Conservation (phyloP, 805 yeast genomes). For the Komagataella mondaviorum region DNA sequence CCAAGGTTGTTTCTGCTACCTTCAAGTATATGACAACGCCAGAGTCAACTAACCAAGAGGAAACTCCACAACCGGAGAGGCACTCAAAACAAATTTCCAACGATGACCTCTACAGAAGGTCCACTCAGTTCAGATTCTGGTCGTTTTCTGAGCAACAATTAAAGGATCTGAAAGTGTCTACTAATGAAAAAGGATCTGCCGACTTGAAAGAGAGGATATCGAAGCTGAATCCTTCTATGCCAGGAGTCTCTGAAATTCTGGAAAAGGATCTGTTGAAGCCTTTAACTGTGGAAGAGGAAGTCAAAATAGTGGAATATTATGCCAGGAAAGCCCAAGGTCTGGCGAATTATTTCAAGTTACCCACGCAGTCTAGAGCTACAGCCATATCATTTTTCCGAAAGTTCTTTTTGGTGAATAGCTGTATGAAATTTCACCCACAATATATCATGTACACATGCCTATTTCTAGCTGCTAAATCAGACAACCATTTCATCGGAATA, state of each 20-base stretch:
- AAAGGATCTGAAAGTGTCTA: slow-evolving; percentile 27
- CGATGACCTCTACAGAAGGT: slow-evolving; percentile 81
- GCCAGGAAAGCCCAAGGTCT: slow-evolving; percentile 59
- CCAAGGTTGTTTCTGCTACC: not conserved
- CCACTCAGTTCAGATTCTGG: slow-evolving; percentile 80
- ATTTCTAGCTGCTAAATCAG: slow-evolving; percentile 86
- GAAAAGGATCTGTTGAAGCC: slow-evolving; percentile 19
- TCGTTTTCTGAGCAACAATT: slow-evolving; percentile 57
- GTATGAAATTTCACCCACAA: slow-evolving; percentile 83
- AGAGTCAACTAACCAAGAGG: not conserved
- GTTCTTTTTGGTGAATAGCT: slow-evolving; percentile 70
- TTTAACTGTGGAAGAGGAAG: slow-evolving; percentile 60
- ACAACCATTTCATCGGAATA: slow-evolving; percentile 79
- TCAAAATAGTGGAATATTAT: slow-evolving; percentile 52
- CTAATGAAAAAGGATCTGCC: slow-evolving; percentile 41
- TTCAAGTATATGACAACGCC: not conserved
- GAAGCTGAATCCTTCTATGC: slow-evolving; percentile 6
- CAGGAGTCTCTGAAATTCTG: slow-evolving; percentile 8
- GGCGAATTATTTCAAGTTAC: slow-evolving; percentile 64
- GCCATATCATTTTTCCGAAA: slow-evolving; percentile 72
- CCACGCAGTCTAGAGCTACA: slow-evolving; percentile 80
- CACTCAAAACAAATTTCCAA: slow-evolving; percentile 32
- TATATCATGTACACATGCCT: slow-evolving; percentile 68
- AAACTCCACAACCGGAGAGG: not conserved
- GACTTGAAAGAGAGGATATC: slow-evolving; percentile 17